Evolutionary conservation across 352 stramenopile genomes (phyloP).

Genomic region (Pythium myriotylum): DNA sequence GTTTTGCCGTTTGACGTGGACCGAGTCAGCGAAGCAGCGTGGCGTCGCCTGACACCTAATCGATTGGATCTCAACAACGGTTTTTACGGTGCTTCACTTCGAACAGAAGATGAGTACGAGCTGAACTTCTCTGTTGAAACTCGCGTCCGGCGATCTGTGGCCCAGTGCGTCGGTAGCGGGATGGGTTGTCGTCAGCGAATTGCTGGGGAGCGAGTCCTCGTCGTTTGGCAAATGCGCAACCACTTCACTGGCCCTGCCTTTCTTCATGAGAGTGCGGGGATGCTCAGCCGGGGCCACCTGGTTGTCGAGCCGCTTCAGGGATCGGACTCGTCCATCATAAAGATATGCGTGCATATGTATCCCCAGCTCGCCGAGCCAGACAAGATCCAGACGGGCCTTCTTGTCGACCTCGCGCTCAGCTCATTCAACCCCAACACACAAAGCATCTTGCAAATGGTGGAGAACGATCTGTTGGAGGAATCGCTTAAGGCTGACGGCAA

Average conservation of each 20-base stretch:
- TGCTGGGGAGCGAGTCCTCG: neutral
- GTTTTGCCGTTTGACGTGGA: neutral
- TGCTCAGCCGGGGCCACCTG: neutral
- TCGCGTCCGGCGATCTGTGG: neutral
- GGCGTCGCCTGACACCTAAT: neutral
- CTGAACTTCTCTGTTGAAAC: neutral
- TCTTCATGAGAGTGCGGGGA: neutral
- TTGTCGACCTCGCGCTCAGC: conserved; percentile 10
- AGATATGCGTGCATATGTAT: conserved; percentile 1
- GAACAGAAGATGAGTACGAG: neutral
- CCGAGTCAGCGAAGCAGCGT: neutral
- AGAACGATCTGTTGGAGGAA: conserved; percentile 16
- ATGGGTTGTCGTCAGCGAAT: neutral
- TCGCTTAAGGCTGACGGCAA: too few relatives aligned
- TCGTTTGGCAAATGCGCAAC: conserved; percentile 9
- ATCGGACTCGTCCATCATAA: neutral
- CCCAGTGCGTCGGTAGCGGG: neutral
- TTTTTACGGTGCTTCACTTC: neutral
- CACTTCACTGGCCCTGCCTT: neutral
- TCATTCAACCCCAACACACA: conserved; percentile 9
- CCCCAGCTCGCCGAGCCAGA: conserved; percentile 4
- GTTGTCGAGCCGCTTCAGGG: neutral
- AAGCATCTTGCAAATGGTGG: conserved; percentile 13
- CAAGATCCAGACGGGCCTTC: neutral
- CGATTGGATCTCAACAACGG: conserved; percentile 5